Evolutionary conservation across 306 rosid genomes (phyloP).

Genomic region (Dryas drummondii): DNA sequence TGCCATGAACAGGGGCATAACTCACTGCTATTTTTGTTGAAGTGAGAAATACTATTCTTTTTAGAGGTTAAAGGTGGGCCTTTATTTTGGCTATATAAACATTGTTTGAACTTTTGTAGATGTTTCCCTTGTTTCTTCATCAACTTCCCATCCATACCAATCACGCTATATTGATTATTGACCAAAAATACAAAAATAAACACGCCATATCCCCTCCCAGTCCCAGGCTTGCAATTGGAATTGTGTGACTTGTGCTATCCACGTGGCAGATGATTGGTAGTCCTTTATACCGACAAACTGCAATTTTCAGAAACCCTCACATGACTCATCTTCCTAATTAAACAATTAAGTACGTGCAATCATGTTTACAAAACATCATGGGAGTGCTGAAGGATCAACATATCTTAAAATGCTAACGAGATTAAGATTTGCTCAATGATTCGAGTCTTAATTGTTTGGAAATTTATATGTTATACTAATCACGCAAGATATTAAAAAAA

Average conservation of each 20-base stretch:
- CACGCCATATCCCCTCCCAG: too few species aligned
- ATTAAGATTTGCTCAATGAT: background rate
- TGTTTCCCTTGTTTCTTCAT: background rate
- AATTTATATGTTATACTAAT: background rate
- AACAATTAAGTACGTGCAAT: background rate
- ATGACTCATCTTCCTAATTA: background rate
- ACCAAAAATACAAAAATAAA: too few species aligned
- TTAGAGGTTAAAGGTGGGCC: conserved; percentile 26
- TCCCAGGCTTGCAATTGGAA: too few species aligned
- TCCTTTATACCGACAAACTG: background rate
- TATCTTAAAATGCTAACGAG: background rate
- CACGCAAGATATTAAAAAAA: too few species aligned
- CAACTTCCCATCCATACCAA: too few species aligned
- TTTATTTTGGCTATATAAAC: conserved; percentile 27
- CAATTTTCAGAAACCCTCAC: background rate
- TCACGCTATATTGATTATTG: too few species aligned
- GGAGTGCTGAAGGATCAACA: background rate
- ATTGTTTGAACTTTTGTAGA: conserved; percentile 22
- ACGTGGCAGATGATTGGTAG: background rate
- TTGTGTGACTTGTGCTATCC: too few species aligned
- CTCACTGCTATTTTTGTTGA: conserved; percentile 3
- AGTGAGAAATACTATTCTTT: conserved; percentile 29
- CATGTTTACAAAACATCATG: conserved; percentile 1
- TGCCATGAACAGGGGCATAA: background rate
- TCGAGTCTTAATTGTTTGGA: background rate